phyloP scores from a whole-genome alignment of 805 yeast genomes.

The Lipomyces anomalus region DNA sequence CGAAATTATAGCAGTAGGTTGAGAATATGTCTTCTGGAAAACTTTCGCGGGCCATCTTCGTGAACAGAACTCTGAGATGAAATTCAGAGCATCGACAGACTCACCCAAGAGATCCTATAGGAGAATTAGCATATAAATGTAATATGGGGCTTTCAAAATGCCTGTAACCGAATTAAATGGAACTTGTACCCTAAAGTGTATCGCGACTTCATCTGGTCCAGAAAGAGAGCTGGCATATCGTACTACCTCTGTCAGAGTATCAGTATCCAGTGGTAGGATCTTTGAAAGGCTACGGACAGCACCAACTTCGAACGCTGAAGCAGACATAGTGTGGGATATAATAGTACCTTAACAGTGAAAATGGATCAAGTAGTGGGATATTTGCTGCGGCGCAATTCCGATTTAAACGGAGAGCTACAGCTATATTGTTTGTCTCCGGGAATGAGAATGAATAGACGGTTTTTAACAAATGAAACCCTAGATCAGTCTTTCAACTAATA shows the following conservation, averaged over 20 bases:
- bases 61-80: constrained; percentile 19
- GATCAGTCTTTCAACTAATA: too few relatives aligned
- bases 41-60: constrained; percentile 16
- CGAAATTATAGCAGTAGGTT: not conserved
- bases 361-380: too few relatives aligned
- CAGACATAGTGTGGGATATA: not conserved
- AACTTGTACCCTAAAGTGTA: constrained; percentile 39
- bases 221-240: constrained; percentile 47
- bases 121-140: not conserved
- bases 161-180: not conserved
- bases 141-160: not conserved
- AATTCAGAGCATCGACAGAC: constrained; percentile 17
- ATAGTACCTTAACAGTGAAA: too few relatives aligned
- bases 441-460: too few relatives aligned
- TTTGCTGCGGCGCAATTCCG: too few relatives aligned
- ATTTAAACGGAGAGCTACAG: too few relatives aligned
- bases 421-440: too few relatives aligned
- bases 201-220: constrained; percentile 44
- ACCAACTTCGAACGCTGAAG: constrained; percentile 6
- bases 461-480: too few relatives aligned
- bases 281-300: constrained; percentile 10
- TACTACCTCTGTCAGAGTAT: constrained; percentile 49
- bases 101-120: constrained; percentile 22
- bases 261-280: constrained; percentile 54
- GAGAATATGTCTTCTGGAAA: too few relatives aligned